phyloP scores from a whole-genome alignment of 768 basidiomycete genomes.

The Phallus indusiatus region DNA sequence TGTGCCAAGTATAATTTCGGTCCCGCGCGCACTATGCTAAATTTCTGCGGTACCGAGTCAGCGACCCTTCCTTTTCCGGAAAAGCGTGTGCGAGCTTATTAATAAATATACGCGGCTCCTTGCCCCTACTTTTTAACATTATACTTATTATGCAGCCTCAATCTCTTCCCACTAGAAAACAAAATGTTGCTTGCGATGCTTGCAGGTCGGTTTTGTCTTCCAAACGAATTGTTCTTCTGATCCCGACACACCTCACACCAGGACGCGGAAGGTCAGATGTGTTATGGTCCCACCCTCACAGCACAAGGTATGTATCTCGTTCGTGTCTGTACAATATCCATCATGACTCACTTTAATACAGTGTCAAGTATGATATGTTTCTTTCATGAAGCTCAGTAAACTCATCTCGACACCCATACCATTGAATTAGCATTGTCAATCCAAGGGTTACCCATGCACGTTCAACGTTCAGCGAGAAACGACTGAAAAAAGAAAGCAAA shows the following conservation, averaged over 20 bases:
- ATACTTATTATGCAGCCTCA: constrained; percentile 26
- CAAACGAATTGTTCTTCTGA: constrained; percentile 9
- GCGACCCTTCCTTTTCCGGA: not conserved
- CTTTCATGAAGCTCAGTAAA: constrained; percentile 13
- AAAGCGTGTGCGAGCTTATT: not conserved
- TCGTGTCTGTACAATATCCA: constrained; percentile 50
- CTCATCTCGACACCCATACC: not conserved
- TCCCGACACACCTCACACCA: constrained; percentile 19
- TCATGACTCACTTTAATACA: not conserved
- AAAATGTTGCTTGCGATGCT: constrained; percentile 90
- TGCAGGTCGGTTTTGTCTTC: constrained; percentile 50
- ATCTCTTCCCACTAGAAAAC: constrained; percentile 78
- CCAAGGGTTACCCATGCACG: constrained; percentile 89
- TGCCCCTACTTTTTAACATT: too few species aligned
- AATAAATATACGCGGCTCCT: not conserved
- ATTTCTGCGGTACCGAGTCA: not conserved
- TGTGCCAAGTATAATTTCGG: not conserved
- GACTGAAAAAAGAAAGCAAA: constrained; percentile 69
- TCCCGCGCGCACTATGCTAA: not conserved
- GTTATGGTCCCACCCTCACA: constrained; percentile 47
- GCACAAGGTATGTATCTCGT: not conserved
- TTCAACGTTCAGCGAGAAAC: constrained; percentile 80
- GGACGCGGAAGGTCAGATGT: constrained; percentile 85
- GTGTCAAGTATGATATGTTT: constrained; percentile 1
- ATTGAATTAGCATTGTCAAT: constrained; percentile 57